Evolutionary conservation across 1,284 basidiomycete genomes (phyloP), one percentile per base, ranked within the genome.

Genomic region (Ceratobasidium sp.): DNA sequence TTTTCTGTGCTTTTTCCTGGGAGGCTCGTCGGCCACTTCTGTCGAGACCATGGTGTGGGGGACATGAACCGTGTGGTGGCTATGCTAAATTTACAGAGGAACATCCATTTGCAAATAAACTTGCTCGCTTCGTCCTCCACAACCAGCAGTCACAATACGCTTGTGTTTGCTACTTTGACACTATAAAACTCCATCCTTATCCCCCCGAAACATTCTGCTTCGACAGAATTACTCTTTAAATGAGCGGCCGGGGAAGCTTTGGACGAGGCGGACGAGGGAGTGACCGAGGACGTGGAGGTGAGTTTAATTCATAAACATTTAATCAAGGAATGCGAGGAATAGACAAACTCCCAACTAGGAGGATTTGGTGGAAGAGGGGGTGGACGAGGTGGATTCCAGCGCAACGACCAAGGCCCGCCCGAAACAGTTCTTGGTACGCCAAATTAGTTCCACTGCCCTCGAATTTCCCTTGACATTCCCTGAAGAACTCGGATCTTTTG

Each of bases 401-500:
- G 91, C 78, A 87, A 92, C 74, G 92, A 95, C 82, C 82, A 87
- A 54, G 95, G 95, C 57, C 95, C 95, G 81, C 95, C 95, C 76
- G 94, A 95, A 76, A 89, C 88, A 71, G 95, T 97, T 29, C 85
- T 94, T 52, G 95, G 95, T 93, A 81, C 77, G 88, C 82, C 25
- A 7, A 66, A 54, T 46, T 66, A n/a, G 73, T 54, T 32, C 6
- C 52, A 59, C 22, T 22, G 25, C 25, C 3, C 34, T 64, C n/a
- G 25, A 22, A 8, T n/a, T n/a, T 37, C 13, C 19, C 19, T 19
- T 75, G 8, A 54, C 49, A n/a, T 44, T 34, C 0, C 8, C 2
- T 8, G 0, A 80, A 95, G 94, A 95, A 86, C 91, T 96, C 86
- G 95, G 97, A 77, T 87, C 91, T 0, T 97, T 97, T 84, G 83